These are phyloP conservation scores for Dothideomycetes sp. DNA, from an alignment of 2,329 filamentous ascomycete species.

Conservation along the genomic window DNA sequence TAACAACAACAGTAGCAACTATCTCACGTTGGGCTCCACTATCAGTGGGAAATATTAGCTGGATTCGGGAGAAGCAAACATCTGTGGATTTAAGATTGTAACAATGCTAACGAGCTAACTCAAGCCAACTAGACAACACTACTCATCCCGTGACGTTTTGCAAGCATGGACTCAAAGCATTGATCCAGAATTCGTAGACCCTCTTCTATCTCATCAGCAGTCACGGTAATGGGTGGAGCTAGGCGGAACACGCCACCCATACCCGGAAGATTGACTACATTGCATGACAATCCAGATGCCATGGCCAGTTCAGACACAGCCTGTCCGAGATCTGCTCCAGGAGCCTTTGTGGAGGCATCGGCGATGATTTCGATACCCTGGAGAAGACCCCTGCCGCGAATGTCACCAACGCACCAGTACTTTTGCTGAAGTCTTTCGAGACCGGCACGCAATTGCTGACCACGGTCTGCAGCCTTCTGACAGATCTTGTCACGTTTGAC, in stretches of 20 bases:
- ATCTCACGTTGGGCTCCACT: too few species aligned
- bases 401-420: constrained; percentile 26
- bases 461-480: constrained; percentile 15
- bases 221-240: constrained; percentile 23
- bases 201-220: constrained; percentile 29
- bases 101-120: too few species aligned
- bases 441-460: constrained; percentile 19
- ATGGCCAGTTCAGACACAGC: constrained; percentile 19
- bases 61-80: too few species aligned
- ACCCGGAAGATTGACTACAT: constrained; percentile 22
- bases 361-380: constrained; percentile 25
- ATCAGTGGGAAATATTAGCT: too few species aligned
- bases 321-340: constrained; percentile 20
- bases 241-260: constrained; percentile 24
- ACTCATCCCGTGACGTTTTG: too few species aligned
- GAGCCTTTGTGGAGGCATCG: constrained; percentile 20
- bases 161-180: too few species aligned
- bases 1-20: too few species aligned
- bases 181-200: constrained; percentile 49
- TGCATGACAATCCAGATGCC: constrained; percentile 21
- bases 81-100: too few species aligned
- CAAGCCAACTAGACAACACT: too few species aligned
- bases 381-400: constrained; percentile 24
- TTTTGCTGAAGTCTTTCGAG: constrained; percentile 18
- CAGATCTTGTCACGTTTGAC: constrained; percentile 23